These are phyloP conservation scores for Solanum infundibuliforme DNA, from an alignment of 257 asterid species.

Conservation along the genomic window DNA sequence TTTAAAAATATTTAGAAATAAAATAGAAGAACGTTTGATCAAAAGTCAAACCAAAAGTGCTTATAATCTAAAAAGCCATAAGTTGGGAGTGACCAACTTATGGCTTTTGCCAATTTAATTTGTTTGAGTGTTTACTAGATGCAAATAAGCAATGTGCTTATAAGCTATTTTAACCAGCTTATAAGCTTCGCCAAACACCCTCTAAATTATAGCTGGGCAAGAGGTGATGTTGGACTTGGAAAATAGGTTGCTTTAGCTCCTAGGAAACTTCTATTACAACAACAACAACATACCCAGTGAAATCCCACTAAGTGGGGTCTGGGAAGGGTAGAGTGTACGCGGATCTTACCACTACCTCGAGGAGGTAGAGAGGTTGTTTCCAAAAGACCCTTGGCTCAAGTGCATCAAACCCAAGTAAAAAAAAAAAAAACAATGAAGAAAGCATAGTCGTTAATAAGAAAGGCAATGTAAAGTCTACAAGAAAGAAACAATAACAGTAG, in stretches of 20 bases:
- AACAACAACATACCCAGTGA: background rate
- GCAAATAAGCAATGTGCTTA: background rate
- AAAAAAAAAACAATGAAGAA: background rate
- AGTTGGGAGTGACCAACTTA: background rate
- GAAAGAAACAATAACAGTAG: background rate
- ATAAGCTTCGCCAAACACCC: background rate
- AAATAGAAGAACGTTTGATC: background rate
- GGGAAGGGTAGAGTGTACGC: background rate
- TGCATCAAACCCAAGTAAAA: background rate
- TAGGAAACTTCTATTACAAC: background rate
- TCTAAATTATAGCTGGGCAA: background rate
- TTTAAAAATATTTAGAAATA: background rate
- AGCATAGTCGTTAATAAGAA: background rate
- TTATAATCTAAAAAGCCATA: background rate
- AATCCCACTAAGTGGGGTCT: background rate
- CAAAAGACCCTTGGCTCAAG: background rate
- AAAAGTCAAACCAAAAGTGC: background rate
- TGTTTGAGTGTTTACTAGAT: background rate
- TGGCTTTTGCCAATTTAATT: background rate
- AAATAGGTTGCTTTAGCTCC: background rate
- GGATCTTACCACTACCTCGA: background rate
- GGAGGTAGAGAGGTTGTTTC: background rate
- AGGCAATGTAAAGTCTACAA: background rate
- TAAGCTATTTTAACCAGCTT: background rate
- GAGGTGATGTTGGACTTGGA: background rate